Evolutionary conservation across 805 yeast genomes (phyloP).

Genomic region (Kregervanrija delftensis): DNA sequence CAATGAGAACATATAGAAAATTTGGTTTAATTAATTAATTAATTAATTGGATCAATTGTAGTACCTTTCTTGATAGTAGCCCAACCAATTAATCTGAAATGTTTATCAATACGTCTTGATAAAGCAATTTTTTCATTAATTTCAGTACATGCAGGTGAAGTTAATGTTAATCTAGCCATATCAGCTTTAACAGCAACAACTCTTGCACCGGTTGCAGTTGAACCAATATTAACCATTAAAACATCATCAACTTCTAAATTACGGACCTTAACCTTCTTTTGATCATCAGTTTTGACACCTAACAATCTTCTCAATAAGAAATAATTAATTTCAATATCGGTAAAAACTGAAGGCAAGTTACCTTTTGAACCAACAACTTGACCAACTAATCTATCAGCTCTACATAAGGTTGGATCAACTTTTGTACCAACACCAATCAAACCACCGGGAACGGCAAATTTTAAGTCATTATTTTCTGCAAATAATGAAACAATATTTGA

Average conservation of each 20-base stretch:
- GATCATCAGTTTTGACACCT: slow-evolving; percentile 98
- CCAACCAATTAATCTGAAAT: slow-evolving; percentile 99
- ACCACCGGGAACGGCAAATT: slow-evolving; percentile 99
- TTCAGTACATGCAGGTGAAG: slow-evolving; percentile 98
- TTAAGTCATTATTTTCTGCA: slow-evolving; percentile 96
- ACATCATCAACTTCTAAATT: slow-evolving; percentile 92
- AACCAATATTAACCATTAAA: slow-evolving; percentile 97
- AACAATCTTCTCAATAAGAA: slow-evolving; percentile 92
- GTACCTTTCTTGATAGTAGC: slow-evolving; percentile 96
- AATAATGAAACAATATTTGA: slow-evolving; percentile 89
- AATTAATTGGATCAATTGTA: slow-evolving; percentile 70
- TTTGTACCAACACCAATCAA: slow-evolving; percentile 99
- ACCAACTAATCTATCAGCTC: slow-evolving; percentile 98
- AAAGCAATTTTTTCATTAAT: slow-evolving; percentile 96
- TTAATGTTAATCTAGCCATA: slow-evolving; percentile 95
- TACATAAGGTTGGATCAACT: slow-evolving; percentile 97
- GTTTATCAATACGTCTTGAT: slow-evolving; percentile 98
- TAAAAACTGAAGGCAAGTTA: slow-evolving; percentile 89
- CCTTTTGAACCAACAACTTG: slow-evolving; percentile 99
- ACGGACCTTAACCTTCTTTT: slow-evolving; percentile 93
- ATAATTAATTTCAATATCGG: slow-evolving; percentile 96
- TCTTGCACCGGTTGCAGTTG: slow-evolving; percentile 99
- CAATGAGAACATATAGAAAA: too few species aligned
- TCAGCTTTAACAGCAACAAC: slow-evolving; percentile 97
- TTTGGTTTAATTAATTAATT: slow-evolving; percentile 5